Percentiles rank a stretch among this genome's conserved stretches.
Evolutionary conservation across 2,329 filamentous ascomycete species (phyloP).

Genomic region (Periconia sp.): DNA sequence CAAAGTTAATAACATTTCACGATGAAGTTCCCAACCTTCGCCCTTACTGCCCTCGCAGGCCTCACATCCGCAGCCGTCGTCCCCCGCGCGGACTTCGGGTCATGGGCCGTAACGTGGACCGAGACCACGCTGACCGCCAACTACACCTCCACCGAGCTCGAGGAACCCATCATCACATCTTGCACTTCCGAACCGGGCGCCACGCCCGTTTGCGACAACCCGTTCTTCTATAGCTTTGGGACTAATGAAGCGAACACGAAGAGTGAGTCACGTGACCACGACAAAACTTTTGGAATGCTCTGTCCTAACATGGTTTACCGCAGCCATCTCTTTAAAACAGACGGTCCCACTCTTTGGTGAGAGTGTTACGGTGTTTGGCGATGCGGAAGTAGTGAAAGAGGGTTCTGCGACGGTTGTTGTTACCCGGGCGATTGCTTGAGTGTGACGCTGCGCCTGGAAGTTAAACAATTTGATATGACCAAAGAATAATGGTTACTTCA

Average conservation of each 20-base stretch:
- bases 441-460: too few species aligned
- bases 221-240: not conserved
- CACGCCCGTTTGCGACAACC: not conserved
- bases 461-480: too few species aligned
- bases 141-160: not conserved
- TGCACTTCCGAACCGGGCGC: not conserved
- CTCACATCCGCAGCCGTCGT: not conserved
- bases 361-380: not conserved
- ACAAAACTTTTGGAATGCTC: not conserved
- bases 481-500: too few species aligned
- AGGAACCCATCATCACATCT: not conserved
- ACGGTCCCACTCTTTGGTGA: not conserved
- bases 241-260: not conserved
- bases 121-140: not conserved
- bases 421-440: not conserved
- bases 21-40: not conserved
- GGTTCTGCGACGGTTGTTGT: not conserved
- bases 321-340: not conserved
- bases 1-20: not conserved
- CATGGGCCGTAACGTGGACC: not conserved
- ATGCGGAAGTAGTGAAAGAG: not conserved
- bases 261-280: not conserved
- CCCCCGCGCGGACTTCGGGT: not conserved
- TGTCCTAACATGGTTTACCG: not conserved
- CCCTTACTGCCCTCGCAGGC: not conserved